Evolutionary conservation across 2,329 filamentous ascomycete genomes (phyloP).

Genomic region (Pseudopyrenochaeta lycopersici): DNA sequence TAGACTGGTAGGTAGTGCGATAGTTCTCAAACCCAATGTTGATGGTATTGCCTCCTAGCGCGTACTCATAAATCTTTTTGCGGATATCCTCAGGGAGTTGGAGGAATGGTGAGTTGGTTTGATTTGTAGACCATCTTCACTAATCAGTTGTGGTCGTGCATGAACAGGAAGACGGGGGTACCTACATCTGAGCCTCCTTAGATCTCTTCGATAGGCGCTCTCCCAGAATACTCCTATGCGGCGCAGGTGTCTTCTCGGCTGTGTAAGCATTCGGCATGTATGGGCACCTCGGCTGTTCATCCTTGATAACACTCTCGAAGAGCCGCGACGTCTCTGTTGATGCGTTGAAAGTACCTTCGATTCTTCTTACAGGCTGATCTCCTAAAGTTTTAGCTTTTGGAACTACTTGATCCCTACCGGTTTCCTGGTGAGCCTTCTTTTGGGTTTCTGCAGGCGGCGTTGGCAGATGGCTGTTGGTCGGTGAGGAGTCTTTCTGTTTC

Average conservation of each 20-base stretch:
- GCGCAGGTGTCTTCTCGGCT: conserved; percentile 12
- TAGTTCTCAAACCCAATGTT: conserved; percentile 35
- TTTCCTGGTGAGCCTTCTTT: conserved; percentile 14
- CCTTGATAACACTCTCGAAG: conserved; percentile 13
- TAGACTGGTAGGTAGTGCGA: background rate
- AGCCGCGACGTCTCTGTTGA: conserved; percentile 14
- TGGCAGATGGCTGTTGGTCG: conserved; percentile 22
- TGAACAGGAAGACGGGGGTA: background rate
- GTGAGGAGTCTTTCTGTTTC: conserved; percentile 4
- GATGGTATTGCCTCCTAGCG: conserved; percentile 37
- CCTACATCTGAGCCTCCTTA: conserved; percentile 24
- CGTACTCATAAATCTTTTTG: conserved; percentile 28
- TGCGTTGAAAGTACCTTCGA: conserved; percentile 1
- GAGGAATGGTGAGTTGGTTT: conserved; percentile 32
- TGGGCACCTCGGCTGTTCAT: conserved; percentile 11
- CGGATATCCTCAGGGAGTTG: conserved; percentile 34
- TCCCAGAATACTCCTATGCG: conserved; percentile 5
- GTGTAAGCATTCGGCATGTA: conserved; percentile 23
- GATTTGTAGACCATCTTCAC: conserved; percentile 34
- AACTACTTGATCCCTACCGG: background rate
- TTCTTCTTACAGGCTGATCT: background rate
- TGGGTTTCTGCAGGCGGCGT: conserved; percentile 31
- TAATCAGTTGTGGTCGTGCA: background rate
- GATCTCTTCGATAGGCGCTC: conserved; percentile 16
- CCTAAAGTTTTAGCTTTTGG: background rate